A percentile compares a stretch with the other conserved stretches of the same genome.
Evolutionary conservation across 345 rosid species (phyloP).

Genomic region (Aurinia saxatilis): DNA sequence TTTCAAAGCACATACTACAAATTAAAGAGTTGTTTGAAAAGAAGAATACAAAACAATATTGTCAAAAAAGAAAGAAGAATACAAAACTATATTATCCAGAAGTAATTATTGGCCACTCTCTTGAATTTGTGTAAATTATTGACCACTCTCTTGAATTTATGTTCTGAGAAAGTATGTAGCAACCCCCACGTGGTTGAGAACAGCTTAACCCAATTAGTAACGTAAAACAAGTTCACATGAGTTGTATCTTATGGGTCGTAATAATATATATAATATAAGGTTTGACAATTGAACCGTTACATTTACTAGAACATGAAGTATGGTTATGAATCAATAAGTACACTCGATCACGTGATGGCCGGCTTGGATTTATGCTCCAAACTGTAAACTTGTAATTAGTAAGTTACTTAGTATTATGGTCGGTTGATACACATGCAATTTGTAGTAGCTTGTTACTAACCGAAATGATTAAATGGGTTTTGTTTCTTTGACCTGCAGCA

Average conservation of each 20-base stretch:
- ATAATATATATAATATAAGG: background rate
- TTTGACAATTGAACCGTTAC: constrained; percentile 17
- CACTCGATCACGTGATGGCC: constrained; percentile 16
- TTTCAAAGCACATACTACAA: background rate
- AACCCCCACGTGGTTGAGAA: constrained; percentile 17
- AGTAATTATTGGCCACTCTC: constrained; percentile 15
- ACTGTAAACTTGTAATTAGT: background rate
- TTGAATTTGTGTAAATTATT: constrained; percentile 10
- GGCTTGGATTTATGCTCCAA: background rate
- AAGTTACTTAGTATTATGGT: constrained; percentile 20
- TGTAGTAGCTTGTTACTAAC: background rate
- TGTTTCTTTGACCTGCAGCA: constrained; percentile 23
- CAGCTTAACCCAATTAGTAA: constrained; percentile 10
- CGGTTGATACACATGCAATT: constrained; percentile 16
- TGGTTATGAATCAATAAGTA: background rate
- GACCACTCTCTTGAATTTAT: constrained; percentile 16
- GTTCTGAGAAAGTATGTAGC: constrained; percentile 7
- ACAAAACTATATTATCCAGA: constrained; percentile 25
- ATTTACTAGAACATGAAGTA: constrained; percentile 20
- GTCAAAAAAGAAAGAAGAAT: too few relatives aligned
- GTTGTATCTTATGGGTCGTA: constrained; percentile 13
- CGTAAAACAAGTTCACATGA: constrained; percentile 18
- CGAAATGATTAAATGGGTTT: background rate
- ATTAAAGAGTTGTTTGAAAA: background rate
- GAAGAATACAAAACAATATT: too few relatives aligned